Conservation (phyloP, 345 rosid genomes). For the Garcia nutans region DNA sequence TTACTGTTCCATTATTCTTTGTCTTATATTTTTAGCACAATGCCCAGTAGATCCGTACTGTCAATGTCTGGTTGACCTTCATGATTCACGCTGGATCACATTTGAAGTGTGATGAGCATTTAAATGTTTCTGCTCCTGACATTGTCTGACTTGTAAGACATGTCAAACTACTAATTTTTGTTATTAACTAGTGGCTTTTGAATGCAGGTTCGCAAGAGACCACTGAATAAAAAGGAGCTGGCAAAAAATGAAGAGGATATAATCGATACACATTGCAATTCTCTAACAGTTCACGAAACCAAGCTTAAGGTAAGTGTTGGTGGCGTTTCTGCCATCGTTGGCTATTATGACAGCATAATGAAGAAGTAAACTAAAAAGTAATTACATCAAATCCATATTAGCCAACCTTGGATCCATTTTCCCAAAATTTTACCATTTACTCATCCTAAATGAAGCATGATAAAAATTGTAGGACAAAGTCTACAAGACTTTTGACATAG, state of each 20-base stretch:
- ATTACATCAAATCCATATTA: background rate
- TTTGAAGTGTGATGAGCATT: slow-evolving; percentile 12
- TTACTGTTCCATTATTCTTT: background rate
- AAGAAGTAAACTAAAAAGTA: background rate
- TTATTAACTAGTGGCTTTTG: slow-evolving; percentile 12
- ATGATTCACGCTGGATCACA: background rate
- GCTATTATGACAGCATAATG: background rate
- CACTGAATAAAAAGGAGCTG: slow-evolving; percentile 90
- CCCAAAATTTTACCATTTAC: background rate
- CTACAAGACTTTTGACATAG: background rate
- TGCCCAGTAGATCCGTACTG: background rate
- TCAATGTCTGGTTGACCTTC: slow-evolving; percentile 13
- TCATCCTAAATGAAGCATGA: background rate
- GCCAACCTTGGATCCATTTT: background rate
- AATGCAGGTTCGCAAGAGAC: slow-evolving; percentile 93
- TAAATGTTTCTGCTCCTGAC: background rate
- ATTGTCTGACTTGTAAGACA: slow-evolving; percentile 5
- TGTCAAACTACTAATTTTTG: background rate
- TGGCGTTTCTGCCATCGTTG: slow-evolving; percentile 7
- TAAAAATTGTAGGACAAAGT: background rate
- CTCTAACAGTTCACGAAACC: slow-evolving; percentile 86
- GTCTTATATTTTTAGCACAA: background rate
- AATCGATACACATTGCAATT: slow-evolving; percentile 67
- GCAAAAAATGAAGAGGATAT: slow-evolving; percentile 95
- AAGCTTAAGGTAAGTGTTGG: slow-evolving; percentile 74